Percentiles rank a stretch among this genome's conserved stretches.
Conservation (phyloP, 352 stramenopile genomes). For the Lagenidium sp. region DNA sequence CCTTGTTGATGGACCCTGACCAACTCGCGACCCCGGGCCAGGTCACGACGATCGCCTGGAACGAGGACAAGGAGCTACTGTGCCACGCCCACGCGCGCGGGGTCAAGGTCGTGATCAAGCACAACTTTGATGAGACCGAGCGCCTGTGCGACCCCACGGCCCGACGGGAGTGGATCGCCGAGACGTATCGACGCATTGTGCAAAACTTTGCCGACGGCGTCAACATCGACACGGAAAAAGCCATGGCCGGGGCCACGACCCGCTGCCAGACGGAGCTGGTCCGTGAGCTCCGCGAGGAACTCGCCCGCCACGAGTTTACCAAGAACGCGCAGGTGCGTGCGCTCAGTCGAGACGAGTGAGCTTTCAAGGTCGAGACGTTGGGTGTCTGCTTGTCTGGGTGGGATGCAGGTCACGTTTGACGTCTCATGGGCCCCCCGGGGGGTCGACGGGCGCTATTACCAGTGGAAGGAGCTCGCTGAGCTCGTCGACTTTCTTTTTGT, state of each 20-base stretch:
- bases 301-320: constrained; percentile 42
- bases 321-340: constrained; percentile 43
- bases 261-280: constrained; percentile 48
- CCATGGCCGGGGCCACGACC: constrained; percentile 31
- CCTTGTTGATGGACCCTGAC: no score
- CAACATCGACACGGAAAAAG: constrained; percentile 78
- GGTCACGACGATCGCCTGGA: constrained; percentile 80
- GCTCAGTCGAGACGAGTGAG: no score
- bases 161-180: constrained; percentile 48
- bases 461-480: constrained; percentile 58
- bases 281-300: constrained; percentile 45
- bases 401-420: constrained; percentile 65
- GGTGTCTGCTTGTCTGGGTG: background rate
- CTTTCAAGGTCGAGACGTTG: no score
- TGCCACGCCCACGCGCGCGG: constrained; percentile 71
- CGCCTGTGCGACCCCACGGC: constrained; percentile 44
- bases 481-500: constrained; percentile 84
- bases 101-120: constrained; percentile 71
- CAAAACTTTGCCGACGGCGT: constrained; percentile 68
- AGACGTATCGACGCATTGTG: constrained; percentile 27
- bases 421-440: constrained; percentile 68
- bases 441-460: constrained; percentile 79
- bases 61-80: constrained; percentile 71
- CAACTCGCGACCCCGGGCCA: constrained; percentile 10
- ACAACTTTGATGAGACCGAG: constrained; percentile 68